Evolutionary conservation across 345 rosid species (phyloP), one percentile per base, ranked within the genome.

Genomic region (Euphorbia peplus): DNA sequence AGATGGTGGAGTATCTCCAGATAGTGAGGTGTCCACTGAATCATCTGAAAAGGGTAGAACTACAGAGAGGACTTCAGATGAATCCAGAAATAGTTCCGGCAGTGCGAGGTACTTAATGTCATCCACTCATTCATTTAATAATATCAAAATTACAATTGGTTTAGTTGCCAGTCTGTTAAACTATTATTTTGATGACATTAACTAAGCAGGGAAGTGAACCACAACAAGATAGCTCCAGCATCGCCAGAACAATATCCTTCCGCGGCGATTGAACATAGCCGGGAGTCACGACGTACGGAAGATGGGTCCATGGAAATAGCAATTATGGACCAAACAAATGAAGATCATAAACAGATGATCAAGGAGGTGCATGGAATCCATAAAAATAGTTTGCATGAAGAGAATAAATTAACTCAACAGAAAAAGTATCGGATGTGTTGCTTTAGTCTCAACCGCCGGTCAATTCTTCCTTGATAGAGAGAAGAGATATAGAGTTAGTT

Each of bases 171-270:
- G 29, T 13, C 11, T 18, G 25, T 25, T 14, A 4, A n/a, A 18
- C 61, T 58, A 5, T 18, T 28, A 28, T 15, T 47, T 47, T 32
- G 52, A 22, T 66, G 42, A 11, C 68, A 62, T 51, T 52, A 12
- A 64, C 57, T 76, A 86, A 90, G 83, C 62, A 79, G 75, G 77
- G 98, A 92, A 74, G 83, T 60, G 57, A 90, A 74, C 83, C 85
- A 83, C 67, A 78, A 78, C 74, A 84, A 61, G 75, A 78, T 85
- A 76, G 85, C 82, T 47, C 91, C 81, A 1, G 90, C 81, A 51
- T 81, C 85, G 22, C 90, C 88, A 0, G 83, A 75, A 69, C 73
- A 70, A 69, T 73, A 60, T 39, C 48, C 69, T 52, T 47, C 70
- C n/a, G 19, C 15, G 30, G 73, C 71, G 2, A 8, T 11, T 1